phyloP scores from a whole-genome alignment of 352 stramenopile genomes.

The Aphanomyces stellatus region DNA sequence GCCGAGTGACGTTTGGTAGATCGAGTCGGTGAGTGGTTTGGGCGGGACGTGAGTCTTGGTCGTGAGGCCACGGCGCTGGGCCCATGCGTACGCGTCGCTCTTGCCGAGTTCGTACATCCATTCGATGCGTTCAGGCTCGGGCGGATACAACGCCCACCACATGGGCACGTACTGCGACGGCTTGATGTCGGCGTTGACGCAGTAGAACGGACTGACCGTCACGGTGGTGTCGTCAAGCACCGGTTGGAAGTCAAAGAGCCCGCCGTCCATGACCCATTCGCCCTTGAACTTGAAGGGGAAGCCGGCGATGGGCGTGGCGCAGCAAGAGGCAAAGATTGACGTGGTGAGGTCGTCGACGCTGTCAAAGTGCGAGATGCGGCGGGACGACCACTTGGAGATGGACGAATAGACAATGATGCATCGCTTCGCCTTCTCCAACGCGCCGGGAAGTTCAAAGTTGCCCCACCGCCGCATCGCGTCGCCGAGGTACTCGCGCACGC shows the following conservation, averaged over 20 bases:
- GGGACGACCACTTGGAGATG: conserved; percentile 56
- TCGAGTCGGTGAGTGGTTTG: background rate
- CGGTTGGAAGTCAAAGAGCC: conserved; percentile 76
- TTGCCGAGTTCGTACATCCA: conserved; percentile 85
- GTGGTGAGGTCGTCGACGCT: conserved; percentile 51
- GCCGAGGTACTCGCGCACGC: conserved; percentile 55
- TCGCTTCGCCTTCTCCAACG: conserved; percentile 37
- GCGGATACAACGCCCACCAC: conserved; percentile 77
- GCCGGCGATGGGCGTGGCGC: conserved; percentile 63
- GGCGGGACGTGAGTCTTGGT: conserved; percentile 41
- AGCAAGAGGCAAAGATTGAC: conserved; percentile 71
- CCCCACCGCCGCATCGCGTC: conserved; percentile 34
- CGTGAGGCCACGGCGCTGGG: conserved; percentile 35
- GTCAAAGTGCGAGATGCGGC: conserved; percentile 54
- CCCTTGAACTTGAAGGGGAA: conserved; percentile 73
- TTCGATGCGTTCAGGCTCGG: conserved; percentile 50
- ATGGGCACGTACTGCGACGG: conserved; percentile 84
- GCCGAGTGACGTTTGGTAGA: conserved; percentile 40
- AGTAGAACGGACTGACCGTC: conserved; percentile 82
- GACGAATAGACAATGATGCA: conserved; percentile 68
- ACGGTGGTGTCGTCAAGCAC: conserved; percentile 61
- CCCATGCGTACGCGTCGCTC: conserved; percentile 64
- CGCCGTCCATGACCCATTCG: conserved; percentile 84
- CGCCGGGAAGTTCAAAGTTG: conserved; percentile 34
- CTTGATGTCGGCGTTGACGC: conserved; percentile 81